Base-by-base conservation (phyloP, 805 yeast genomes). In the Pichia nakasei region DNA sequence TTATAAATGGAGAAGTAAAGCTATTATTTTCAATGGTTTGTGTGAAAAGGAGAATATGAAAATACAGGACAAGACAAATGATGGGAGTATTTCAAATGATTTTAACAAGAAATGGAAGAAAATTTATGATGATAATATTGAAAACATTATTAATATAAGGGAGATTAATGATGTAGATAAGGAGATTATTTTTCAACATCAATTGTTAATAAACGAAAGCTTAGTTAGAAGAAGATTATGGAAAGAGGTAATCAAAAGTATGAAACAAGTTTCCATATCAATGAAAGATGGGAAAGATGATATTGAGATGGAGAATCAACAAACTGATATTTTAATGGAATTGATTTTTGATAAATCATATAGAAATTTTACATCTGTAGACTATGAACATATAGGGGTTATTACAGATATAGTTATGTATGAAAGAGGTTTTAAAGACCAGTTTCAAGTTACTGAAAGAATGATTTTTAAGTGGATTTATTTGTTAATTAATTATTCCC, bases 401-500 rank as follows among this genome's bases (percentile, higher is more conserved):
- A 26, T 8, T 20, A 18, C 21, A 8, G 37, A 48, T 24, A n/a
- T 33, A 5, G 22, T 42, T 15, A 31, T 45, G 13, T 24, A 29
- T 22, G 42, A 42, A 11, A 21, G 41, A 11, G 32, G 47, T 13
- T 24, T 37, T n/a, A 35, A 29, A 20, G 33, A 2, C 4, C 27
- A 22, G 20, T 31, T 15, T 41, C 12, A 20, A 3, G 27, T 39
- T 2, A 18, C 9, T 13, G 15, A 33, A 17, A 21, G 9, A 8
- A 15, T 24, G 7, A 22, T 40, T 5, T 22, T 48, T 3, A 44
- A 36, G 27, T 48, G 51, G 51, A 11, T 42, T 7, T 22, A 45
- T 19, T 21, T 45, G 12, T 3, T 40, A 5, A n/a, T 49, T n/a
- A 43, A 42, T 7, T 17, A 37, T 29, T 29, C 32, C 17, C 33